phyloP scores from a whole-genome alignment of 148 eudicot genomes.

The Rhododendron henanense region DNA sequence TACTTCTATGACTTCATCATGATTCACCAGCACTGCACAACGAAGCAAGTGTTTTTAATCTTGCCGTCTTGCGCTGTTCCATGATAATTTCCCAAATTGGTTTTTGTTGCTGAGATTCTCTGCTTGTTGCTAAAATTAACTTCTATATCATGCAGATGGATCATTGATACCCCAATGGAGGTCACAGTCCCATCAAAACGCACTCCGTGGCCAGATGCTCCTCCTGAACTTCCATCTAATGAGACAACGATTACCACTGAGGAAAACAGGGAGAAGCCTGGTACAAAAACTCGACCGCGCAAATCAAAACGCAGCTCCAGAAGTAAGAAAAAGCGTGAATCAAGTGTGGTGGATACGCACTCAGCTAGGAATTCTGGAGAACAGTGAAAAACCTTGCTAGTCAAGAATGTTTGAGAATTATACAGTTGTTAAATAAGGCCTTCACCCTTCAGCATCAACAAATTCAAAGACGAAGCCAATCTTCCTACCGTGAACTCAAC shows the following conservation, averaged over 20 bases:
- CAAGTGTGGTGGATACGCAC: constrained; percentile 46
- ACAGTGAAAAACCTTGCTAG: constrained; percentile 19
- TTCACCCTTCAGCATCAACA: not conserved
- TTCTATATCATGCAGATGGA: constrained; percentile 66
- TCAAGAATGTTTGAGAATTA: constrained; percentile 7
- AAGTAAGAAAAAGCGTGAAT: constrained; percentile 65
- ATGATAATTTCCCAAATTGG: not conserved
- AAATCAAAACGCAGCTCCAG: constrained; percentile 56
- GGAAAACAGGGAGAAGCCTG: constrained; percentile 48
- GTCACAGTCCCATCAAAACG: constrained; percentile 91
- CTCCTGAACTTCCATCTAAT: constrained; percentile 63
- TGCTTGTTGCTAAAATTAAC: not conserved
- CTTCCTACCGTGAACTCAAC: constrained; percentile 4
- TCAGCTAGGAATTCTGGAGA: constrained; percentile 34
- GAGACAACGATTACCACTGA: constrained; percentile 35
- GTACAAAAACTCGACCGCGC: constrained; percentile 51
- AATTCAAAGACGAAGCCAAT: not conserved
- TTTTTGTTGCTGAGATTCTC: not conserved
- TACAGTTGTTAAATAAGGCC: constrained; percentile 4
- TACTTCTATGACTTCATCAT: not conserved
- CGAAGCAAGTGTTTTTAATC: not conserved
- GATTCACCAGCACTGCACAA: not conserved
- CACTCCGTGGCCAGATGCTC: constrained; percentile 93
- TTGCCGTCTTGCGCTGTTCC: not conserved
- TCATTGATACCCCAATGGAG: constrained; percentile 78